Conservation (phyloP, 352 stramenopile genomes). For the Pythium dissimile region DNA sequence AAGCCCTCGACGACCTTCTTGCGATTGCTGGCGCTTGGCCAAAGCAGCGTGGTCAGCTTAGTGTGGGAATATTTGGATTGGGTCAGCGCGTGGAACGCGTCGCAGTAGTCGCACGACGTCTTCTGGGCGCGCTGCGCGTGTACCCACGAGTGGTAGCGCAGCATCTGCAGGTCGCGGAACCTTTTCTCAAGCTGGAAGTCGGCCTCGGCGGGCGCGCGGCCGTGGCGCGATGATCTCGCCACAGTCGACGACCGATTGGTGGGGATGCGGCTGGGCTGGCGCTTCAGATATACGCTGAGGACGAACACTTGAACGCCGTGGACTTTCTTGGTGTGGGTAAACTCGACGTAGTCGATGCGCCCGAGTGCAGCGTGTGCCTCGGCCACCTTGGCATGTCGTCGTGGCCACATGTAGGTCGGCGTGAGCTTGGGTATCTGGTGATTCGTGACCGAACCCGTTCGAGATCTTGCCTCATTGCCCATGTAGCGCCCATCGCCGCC, state of each 20-base stretch:
- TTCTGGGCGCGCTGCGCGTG: slow-evolving; percentile 21
- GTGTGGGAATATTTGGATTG: slow-evolving; percentile 35
- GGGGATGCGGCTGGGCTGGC: slow-evolving; percentile 40
- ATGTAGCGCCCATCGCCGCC: not conserved
- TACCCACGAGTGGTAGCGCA: slow-evolving; percentile 37
- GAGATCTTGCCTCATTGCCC: not conserved
- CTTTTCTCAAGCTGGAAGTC: slow-evolving; percentile 41
- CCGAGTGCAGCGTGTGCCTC: slow-evolving; percentile 36
- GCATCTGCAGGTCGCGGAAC: slow-evolving; percentile 33
- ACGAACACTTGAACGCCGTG: slow-evolving; percentile 41
- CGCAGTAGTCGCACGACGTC: slow-evolving; percentile 37
- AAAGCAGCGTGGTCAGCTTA: slow-evolving; percentile 21
- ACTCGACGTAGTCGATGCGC: slow-evolving; percentile 43
- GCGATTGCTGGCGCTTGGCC: not conserved
- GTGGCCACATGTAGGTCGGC: slow-evolving; percentile 32
- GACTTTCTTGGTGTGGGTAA: slow-evolving; percentile 35
- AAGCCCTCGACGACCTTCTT: slow-evolving; percentile 15
- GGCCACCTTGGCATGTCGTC: slow-evolving; percentile 32
- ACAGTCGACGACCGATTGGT: slow-evolving; percentile 31
- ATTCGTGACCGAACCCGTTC: not conserved
- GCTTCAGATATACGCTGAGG: slow-evolving; percentile 47
- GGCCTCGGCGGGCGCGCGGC: slow-evolving; percentile 18
- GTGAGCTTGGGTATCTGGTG: slow-evolving; percentile 30
- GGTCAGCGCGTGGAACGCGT: slow-evolving; percentile 40
- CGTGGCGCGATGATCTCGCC: not conserved